phyloP scores from a whole-genome alignment of 2,329 filamentous ascomycete genomes.

The Sclerotinia minor region DNA sequence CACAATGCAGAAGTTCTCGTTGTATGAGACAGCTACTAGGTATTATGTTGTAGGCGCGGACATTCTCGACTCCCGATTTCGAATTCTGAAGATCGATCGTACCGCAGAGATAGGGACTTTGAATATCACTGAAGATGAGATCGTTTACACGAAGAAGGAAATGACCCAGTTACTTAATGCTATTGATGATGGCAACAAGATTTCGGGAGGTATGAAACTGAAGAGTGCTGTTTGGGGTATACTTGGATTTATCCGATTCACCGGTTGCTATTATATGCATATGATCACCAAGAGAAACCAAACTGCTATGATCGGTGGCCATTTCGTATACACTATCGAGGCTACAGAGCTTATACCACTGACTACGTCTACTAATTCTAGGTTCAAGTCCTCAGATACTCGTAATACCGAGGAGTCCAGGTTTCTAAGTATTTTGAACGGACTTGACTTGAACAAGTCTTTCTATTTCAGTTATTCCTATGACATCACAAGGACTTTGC shows the following conservation, averaged over 20 bases:
- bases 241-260: conserved; percentile 93
- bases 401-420: conserved; percentile 83
- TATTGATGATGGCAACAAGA: conserved; percentile 92
- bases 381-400: conserved; percentile 71
- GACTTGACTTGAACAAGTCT: conserved; percentile 83
- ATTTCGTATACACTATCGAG: conserved; percentile 94
- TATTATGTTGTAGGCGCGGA: conserved; percentile 96
- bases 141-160: conserved; percentile 87
- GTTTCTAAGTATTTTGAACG: conserved; percentile 85
- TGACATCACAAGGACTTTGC: conserved; percentile 87
- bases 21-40: conserved; percentile 90
- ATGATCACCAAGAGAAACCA: conserved; percentile 94
- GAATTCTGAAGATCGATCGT: conserved; percentile 92
- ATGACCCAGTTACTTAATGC: conserved; percentile 92
- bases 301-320: conserved; percentile 92
- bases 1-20: conserved; percentile 92
- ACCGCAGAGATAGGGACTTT: conserved; percentile 78
- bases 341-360: conserved; percentile 88
- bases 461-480: conserved; percentile 99
- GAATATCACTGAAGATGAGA: conserved; percentile 88
- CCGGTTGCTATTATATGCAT: conserved; percentile 95
- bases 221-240: conserved; percentile 92
- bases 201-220: conserved; percentile 83
- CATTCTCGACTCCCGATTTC: conserved; percentile 82
- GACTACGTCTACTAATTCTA: conserved; percentile 65